These are phyloP conservation scores for Leccinum fibrillosum DNA, from an alignment of 768 basidiomycete species.

Conservation along the genomic window DNA sequence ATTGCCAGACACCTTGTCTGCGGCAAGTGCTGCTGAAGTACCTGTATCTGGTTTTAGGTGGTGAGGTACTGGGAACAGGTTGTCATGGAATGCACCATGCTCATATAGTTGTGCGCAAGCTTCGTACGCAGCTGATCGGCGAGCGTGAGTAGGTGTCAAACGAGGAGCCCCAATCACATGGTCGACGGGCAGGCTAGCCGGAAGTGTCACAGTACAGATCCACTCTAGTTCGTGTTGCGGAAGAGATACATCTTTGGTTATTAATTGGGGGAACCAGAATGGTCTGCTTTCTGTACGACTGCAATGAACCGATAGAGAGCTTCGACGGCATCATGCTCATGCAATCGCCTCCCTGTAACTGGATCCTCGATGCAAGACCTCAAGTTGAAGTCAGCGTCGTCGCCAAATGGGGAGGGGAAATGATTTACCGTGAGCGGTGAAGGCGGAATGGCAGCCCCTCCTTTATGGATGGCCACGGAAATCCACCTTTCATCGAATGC, in stretches of 20 bases:
- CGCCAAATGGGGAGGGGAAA: constrained; percentile 46
- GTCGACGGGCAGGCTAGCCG: constrained; percentile 40
- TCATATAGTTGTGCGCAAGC: constrained; percentile 51
- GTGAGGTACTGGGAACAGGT: constrained; percentile 35
- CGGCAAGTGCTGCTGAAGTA: constrained; percentile 11
- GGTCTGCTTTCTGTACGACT: constrained; percentile 10
- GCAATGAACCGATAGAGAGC: constrained; percentile 53
- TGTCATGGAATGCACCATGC: constrained; percentile 49
- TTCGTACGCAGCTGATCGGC: constrained; percentile 56
- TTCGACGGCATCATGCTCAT: constrained; percentile 52
- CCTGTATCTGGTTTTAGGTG: background rate
- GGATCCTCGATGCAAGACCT: constrained; percentile 54
- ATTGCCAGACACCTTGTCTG: constrained; percentile 39
- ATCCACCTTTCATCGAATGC: constrained; percentile 50
- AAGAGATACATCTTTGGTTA: constrained; percentile 22
- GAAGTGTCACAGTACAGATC: constrained; percentile 50
- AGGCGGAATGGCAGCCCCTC: constrained; percentile 43
- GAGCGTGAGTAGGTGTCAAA: constrained; percentile 47
- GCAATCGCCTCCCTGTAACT: constrained; percentile 56
- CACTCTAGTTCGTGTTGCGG: constrained; percentile 24
- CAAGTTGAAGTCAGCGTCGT: constrained; percentile 31
- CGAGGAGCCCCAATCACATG: constrained; percentile 44
- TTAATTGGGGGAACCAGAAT: constrained; percentile 18
- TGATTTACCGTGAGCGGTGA: constrained; percentile 36
- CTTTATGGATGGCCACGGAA: constrained; percentile 35